Percentiles rank a stretch among this genome's conserved stretches.
Conservation (phyloP, 2,329 filamentous ascomycete genomes). For the Fusarium zealandicum region DNA sequence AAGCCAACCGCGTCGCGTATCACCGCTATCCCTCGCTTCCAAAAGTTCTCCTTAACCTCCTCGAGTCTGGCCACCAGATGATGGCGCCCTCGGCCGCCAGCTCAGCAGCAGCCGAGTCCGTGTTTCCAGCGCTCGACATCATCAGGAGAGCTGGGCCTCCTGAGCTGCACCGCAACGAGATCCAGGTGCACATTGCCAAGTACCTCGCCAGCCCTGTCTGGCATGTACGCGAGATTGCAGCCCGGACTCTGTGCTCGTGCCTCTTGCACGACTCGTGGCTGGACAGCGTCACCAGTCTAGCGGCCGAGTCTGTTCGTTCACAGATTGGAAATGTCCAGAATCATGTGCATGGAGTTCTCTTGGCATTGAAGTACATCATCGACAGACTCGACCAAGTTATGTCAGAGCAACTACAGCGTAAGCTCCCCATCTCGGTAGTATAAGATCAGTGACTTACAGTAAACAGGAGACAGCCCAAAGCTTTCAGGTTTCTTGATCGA, state of each 20-base stretch:
- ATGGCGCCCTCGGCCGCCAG: slow-evolving; percentile 48
- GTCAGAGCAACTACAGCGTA: slow-evolving; percentile 52
- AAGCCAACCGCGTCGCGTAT: slow-evolving; percentile 71
- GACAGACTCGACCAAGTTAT: slow-evolving; percentile 60
- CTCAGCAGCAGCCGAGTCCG: slow-evolving; percentile 66
- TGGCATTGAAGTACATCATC: slow-evolving; percentile 64
- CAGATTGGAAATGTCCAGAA: slow-evolving; percentile 53
- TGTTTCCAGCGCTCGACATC: slow-evolving; percentile 85
- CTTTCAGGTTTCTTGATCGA: slow-evolving; percentile 43
- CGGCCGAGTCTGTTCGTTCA: slow-evolving; percentile 42
- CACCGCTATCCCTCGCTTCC: slow-evolving; percentile 72
- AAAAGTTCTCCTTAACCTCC: slow-evolving; percentile 67
- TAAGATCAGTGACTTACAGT: slow-evolving; percentile 24
- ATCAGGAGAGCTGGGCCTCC: slow-evolving; percentile 76
- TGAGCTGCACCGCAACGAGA: slow-evolving; percentile 58
- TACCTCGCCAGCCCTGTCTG: slow-evolving; percentile 76
- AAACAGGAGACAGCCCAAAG: slow-evolving; percentile 42
- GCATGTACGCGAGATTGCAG: slow-evolving; percentile 84
- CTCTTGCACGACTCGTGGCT: slow-evolving; percentile 61
- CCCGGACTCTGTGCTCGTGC: slow-evolving; percentile 73
- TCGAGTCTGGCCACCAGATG: slow-evolving; percentile 60
- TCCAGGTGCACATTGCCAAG: slow-evolving; percentile 64
- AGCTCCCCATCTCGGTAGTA: slow-evolving; percentile 31
- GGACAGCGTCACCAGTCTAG: slow-evolving; percentile 47
- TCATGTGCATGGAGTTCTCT: slow-evolving; percentile 63